Evolutionary conservation across 2,329 filamentous ascomycete species (phyloP).

Genomic region (Teratosphaeria nubilosa): DNA sequence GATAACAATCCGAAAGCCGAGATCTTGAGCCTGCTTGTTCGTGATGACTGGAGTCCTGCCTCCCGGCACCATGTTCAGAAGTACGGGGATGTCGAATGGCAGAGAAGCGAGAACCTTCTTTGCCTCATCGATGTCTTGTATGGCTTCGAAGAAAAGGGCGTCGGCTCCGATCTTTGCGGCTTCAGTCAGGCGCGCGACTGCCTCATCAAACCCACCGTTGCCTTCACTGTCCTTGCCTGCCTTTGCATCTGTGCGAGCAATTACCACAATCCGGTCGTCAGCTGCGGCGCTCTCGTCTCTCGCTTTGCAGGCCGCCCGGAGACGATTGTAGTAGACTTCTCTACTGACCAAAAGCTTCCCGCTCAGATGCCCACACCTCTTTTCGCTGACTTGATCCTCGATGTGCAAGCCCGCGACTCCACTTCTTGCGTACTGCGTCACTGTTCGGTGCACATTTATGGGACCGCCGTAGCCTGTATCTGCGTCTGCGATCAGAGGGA

Average conservation of each 20-base stretch:
- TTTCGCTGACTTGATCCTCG: conserved; percentile 54
- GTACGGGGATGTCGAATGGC: conserved; percentile 37
- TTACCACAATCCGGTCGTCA: conserved; percentile 45
- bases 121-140: conserved; percentile 42
- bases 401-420: conserved; percentile 52
- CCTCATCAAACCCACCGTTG: conserved; percentile 47
- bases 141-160: conserved; percentile 50
- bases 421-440: conserved; percentile 26
- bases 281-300: conserved; percentile 41
- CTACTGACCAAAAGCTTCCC: conserved; percentile 50
- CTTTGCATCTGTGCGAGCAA: conserved; percentile 54
- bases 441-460: conserved; percentile 20
- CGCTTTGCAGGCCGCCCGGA: conserved; percentile 46
- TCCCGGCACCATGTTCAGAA: conserved; percentile 50
- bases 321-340: conserved; percentile 44
- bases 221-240: conserved; percentile 28
- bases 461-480: conserved; percentile 48
- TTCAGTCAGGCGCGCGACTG: conserved; percentile 39
- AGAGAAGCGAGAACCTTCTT: conserved; percentile 40
- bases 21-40: conserved; percentile 41
- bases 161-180: conserved; percentile 50
- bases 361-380: conserved; percentile 53
- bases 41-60: conserved; percentile 46
- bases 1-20: conserved; percentile 52
- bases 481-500: conserved; percentile 53